Percentiles rank a stretch among this genome's conserved stretches.
Conservation (phyloP, 768 basidiomycete species). For the Coprinopsis marcescibilis region DNA sequence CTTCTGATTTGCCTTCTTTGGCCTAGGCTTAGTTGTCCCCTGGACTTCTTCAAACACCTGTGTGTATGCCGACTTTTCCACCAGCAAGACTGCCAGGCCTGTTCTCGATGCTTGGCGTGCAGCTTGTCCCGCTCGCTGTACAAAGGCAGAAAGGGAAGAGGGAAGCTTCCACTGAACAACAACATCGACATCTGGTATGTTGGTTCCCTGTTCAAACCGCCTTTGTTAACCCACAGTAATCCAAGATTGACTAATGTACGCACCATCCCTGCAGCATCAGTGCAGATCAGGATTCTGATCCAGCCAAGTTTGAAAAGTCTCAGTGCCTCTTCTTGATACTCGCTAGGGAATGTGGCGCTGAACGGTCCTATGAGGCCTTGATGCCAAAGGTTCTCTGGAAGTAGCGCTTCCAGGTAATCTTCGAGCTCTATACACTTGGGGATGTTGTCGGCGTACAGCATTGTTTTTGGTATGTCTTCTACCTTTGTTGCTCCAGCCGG, state of each 20-base stretch:
- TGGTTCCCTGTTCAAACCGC: conserved; percentile 23
- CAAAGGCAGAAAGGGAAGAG: conserved; percentile 20
- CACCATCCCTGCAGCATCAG: conserved; percentile 33
- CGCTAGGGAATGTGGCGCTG: conserved; percentile 17
- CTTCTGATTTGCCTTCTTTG: no score
- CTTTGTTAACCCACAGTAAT: neutral
- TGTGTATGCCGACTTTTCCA: conserved; percentile 14
- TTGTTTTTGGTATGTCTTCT: conserved; percentile 21
- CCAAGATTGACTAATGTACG: neutral
- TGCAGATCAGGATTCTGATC: conserved; percentile 27
- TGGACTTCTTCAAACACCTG: no score
- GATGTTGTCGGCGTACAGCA: conserved; percentile 27
- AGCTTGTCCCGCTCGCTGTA: conserved; percentile 29
- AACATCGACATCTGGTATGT: conserved; percentile 28
- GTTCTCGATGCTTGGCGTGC: conserved; percentile 15
- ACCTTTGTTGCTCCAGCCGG: conserved; percentile 3
- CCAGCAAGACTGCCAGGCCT: conserved; percentile 24
- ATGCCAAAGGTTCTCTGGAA: conserved; percentile 9
- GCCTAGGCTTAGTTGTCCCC: no score
- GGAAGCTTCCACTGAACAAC: conserved; percentile 35
- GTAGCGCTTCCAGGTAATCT: conserved; percentile 17
- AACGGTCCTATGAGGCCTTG: conserved; percentile 22
- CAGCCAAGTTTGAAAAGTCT: conserved; percentile 18
- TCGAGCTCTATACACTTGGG: conserved; percentile 18
- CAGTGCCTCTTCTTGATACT: conserved; percentile 22